phyloP scores from a whole-genome alignment of 1,139 yeast species.

The Saccharomyces hybrid region DNA sequence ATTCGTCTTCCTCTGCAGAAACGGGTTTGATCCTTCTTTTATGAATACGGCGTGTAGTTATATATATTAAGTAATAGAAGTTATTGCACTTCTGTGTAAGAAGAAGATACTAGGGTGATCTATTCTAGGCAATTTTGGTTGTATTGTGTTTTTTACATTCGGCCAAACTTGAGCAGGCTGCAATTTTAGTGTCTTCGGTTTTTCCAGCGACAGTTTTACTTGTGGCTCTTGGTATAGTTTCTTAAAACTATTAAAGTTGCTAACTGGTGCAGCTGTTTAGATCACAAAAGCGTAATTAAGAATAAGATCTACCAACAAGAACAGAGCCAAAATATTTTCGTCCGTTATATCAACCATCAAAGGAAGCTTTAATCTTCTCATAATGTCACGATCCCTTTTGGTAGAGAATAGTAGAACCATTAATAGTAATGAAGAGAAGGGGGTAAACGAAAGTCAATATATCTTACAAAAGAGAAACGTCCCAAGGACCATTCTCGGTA shows the following conservation, averaged over 20 bases:
- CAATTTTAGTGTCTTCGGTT: not conserved
- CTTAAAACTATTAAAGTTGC: not conserved
- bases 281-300: not conserved
- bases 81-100: not conserved
- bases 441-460: not conserved
- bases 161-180: not conserved
- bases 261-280: not conserved
- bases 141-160: not conserved
- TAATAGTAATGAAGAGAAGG: not conserved
- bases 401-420: not conserved
- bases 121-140: not conserved
- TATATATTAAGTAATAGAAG: not conserved
- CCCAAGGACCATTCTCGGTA: not conserved
- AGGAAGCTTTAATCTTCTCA: not conserved
- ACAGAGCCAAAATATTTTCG: not conserved
- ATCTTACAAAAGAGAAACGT: not conserved
- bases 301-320: not conserved
- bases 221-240: not conserved
- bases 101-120: not conserved
- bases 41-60: not conserved
- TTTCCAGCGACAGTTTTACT: not conserved
- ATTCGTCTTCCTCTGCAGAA: not conserved
- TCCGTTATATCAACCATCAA: not conserved
- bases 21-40: not conserved
- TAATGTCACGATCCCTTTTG: not conserved